A percentile compares a stretch with the other conserved stretches of the same genome.
Conservation (phyloP, 2,329 filamentous ascomycete genomes). For the Epichloe typhina region DNA sequence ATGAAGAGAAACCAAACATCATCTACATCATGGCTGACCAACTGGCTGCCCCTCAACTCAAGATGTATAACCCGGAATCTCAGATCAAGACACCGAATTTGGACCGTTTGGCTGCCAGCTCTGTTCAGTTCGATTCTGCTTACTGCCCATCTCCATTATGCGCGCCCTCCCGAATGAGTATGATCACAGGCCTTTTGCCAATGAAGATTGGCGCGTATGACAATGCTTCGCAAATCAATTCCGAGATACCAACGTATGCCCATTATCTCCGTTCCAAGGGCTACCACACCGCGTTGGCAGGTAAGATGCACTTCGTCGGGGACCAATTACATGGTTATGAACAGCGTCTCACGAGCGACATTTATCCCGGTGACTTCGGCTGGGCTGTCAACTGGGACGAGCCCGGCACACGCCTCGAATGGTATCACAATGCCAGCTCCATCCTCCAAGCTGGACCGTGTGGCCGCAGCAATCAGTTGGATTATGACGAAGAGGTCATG, state of each 20-base stretch:
- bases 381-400: slow-evolving; percentile 96
- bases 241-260: slow-evolving; percentile 80
- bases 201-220: slow-evolving; percentile 88
- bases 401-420: slow-evolving; percentile 73
- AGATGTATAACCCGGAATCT: slow-evolving; percentile 80
- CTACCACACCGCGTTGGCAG: slow-evolving; percentile 81
- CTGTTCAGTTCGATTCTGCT: slow-evolving; percentile 84
- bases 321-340: slow-evolving; percentile 93
- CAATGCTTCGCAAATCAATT: slow-evolving; percentile 73
- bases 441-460: slow-evolving; percentile 83
- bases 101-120: slow-evolving; percentile 64
- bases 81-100: slow-evolving; percentile 89
- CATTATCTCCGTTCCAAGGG: slow-evolving; percentile 77
- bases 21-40: slow-evolving; percentile 94
- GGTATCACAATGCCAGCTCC: slow-evolving; percentile 93
- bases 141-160: slow-evolving; percentile 92
- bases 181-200: slow-evolving; percentile 84
- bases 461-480: slow-evolving; percentile 84
- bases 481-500: slow-evolving; percentile 95
- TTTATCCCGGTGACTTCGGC: slow-evolving; percentile 87
- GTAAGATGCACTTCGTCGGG: slow-evolving; percentile 96
- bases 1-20: slow-evolving; percentile 27
- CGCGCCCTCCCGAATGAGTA: slow-evolving; percentile 83
- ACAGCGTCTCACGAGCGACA: slow-evolving; percentile 82
- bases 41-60: slow-evolving; percentile 77